A percentile compares a stretch with the other conserved stretches of the same genome.
These are phyloP conservation scores for Rhynchospora pubera DNA, from an alignment of 176 grass and related monocot species.

Conservation along the genomic window DNA sequence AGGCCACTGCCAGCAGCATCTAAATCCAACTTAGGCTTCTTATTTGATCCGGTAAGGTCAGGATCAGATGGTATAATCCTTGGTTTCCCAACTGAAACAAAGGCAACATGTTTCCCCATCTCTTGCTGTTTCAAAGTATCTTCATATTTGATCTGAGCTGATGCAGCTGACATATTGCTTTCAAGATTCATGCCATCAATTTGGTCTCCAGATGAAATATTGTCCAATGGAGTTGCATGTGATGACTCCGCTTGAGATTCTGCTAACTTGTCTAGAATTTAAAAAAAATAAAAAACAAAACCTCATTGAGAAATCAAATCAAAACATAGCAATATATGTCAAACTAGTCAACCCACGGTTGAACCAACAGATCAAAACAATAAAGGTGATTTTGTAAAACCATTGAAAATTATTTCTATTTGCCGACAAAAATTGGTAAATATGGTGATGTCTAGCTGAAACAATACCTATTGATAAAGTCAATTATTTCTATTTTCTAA, in stretches of 20 bases:
- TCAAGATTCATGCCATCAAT: not conserved
- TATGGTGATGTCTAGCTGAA: no score
- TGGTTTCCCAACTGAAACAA: no score
- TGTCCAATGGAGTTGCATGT: not conserved
- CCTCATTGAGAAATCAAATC: not conserved
- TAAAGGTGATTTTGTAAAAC: not conserved
- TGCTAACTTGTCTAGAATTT: not conserved
- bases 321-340: not conserved
- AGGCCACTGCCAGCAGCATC: no score
- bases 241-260: not conserved
- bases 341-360: not conserved
- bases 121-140: conserved; percentile 14
- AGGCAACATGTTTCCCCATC: no score
- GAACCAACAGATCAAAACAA: not conserved
- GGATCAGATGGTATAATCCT: no score
- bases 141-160: not conserved
- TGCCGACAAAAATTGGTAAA: not conserved
- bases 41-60: no score
- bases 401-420: not conserved
- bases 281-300: not conserved
- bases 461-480: no score
- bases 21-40: no score
- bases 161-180: no score
- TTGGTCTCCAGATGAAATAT: conserved; percentile 5
- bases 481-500: no score